Evolutionary conservation across 805 yeast genomes (phyloP).

Genomic region (Metschnikowia proteae): DNA sequence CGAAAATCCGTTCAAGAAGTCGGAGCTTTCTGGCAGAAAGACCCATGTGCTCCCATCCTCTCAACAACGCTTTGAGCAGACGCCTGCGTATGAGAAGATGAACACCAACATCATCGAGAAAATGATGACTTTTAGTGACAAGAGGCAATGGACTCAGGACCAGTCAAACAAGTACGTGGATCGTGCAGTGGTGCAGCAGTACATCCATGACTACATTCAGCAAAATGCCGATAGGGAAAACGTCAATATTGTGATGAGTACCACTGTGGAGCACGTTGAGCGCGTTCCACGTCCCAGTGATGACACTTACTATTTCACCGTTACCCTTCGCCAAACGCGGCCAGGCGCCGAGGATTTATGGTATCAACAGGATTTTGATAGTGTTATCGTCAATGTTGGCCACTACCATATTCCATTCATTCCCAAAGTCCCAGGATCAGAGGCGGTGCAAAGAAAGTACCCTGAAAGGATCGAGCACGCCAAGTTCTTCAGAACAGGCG

Average conservation of each 20-base stretch:
- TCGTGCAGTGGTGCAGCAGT: conserved; percentile 24
- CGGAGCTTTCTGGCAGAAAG: neutral
- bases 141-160: conserved; percentile 31
- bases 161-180: conserved; percentile 26
- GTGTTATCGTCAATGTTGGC: conserved; percentile 42
- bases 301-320: conserved; percentile 22
- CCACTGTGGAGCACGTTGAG: conserved; percentile 40
- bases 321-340: conserved; percentile 27
- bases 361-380: conserved; percentile 37
- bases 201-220: conserved; percentile 27
- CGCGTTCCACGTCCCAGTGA: conserved; percentile 13
- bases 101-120: conserved; percentile 43
- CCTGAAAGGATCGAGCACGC: conserved; percentile 39
- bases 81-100: conserved; percentile 24
- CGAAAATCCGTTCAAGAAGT: conserved; percentile 19
- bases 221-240: conserved; percentile 19
- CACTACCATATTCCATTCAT: conserved; percentile 47
- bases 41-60: neutral
- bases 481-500: conserved; percentile 37
- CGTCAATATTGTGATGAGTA: conserved; percentile 23
- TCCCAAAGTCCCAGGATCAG: conserved; percentile 41
- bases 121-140: conserved; percentile 45
- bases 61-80: conserved; percentile 28
- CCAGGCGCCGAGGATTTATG: conserved; percentile 28
- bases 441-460: conserved; percentile 28